Evolutionary conservation across 768 basidiomycete species (phyloP), one percentile per base, ranked within the genome.

Genomic region (Leccinum olivaceopallidum): DNA sequence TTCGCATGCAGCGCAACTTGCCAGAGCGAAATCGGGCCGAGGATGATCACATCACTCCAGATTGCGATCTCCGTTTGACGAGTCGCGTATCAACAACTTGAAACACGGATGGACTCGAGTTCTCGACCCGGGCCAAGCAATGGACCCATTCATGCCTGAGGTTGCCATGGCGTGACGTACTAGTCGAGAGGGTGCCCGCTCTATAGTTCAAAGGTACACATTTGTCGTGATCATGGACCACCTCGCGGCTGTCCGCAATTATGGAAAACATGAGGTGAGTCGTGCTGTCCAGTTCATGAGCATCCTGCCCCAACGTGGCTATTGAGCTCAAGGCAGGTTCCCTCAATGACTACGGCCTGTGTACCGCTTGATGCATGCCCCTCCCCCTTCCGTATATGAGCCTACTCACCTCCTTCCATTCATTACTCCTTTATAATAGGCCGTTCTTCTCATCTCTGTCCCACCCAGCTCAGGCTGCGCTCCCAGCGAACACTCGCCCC

Each of bases 251-350:
- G 63, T 73, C 69, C 67, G 51, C 65, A 66, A 64, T 65, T 68
- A 75, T 69, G 71, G 73, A 69, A 74, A 74, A 73, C 73, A 74
- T 76, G 73, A 74, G 73, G 73, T 74, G 68, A 56, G 73, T 68
- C 71, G 71, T 73, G 71, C 52, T 65, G 63, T 63, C 72, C 58
- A 62, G 52, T 73, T 68, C 71, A 66, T 68, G 73, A 69, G 60
- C 66, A 67, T 69, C 65, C 69, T 71, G 72, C 56, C 37, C 61
- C 69, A 73, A 71, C 73, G 74, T 74, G 74, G 73, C 73, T 59
- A 60, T 65, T 67, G 69, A 76, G 69, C 69, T 75, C 69, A 70
- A 75, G 71, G 66, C 65, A 69, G 62, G 68, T 60, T 61, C 64
- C 71, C 65, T 69, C 70, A 60, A 69, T 69, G 65, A 74, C 69